Evolutionary conservation across 371 early-diverging fungal species (phyloP), one percentile per base, ranked within the genome.

Genomic region (Circinella minor): DNA sequence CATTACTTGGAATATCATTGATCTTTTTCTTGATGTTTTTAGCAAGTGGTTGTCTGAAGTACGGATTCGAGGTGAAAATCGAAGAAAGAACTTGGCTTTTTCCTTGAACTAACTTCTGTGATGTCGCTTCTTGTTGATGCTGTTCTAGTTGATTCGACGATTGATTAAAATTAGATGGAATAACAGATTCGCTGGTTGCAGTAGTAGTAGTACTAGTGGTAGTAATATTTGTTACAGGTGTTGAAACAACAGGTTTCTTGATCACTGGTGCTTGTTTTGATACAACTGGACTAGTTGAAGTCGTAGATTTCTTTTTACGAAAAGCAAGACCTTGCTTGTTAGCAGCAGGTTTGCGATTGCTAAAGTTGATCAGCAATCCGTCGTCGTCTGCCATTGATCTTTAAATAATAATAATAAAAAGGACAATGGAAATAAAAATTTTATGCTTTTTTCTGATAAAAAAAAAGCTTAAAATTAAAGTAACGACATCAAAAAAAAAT

Each of bases 341-440:
- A 9, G 62, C 3, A 17, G 15, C 39, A 54, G 18, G 57, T 73
- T 59, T 51, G 6, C 14, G 51, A 5, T n/a, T 71, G 37, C 84
- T 84, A 73, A 92, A 81, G 79, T 93, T 92, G 51, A 93, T 77
- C 62, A 92, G 76, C 55, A 92, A 74, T 10, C 91, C 90, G 72
- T 90, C 93, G 78, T 89, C 89, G 68, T 86, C 90, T 20, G 62
- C 63, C 69, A 68, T 68, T 20, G 43, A 43, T 43, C 43, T 43
- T 43, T 43, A 9, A 11, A 11, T 43, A 9, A 11, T 9, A 43
- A 43, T 11, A 43, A 43, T 43, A 43, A 43, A 18, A 54, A 27
- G 14, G 27, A 57, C 43, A 6, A 43, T 9, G 11, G 6, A 18
- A 54, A 54, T 8, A 54, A 57, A 57, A 57, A 17, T 57, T 57